Evolutionary conservation across 345 rosid species (phyloP), one percentile per base, ranked within the genome.

Genomic region (Citrus mangshanensis): DNA sequence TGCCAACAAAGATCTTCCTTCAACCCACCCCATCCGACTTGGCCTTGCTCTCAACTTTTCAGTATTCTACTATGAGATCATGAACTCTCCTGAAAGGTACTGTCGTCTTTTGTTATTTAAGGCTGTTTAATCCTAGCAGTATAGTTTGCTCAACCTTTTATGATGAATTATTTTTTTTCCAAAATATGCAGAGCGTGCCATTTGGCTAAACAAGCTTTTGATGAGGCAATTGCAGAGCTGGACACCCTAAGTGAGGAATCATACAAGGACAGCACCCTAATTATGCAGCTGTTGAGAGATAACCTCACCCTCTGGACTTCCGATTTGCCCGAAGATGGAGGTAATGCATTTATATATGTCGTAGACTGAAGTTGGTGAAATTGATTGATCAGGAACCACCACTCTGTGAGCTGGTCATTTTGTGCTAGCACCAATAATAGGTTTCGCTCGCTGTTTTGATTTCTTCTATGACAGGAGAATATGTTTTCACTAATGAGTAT

Each of bases 21-120:
- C 99, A 30, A 94, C 99, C 25, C 99, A 96, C 78, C 99, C 99
- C 19, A 94, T 96, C 79, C 97, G 99, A 51, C 98, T 96, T 51
- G 99, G 99, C 64, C 97, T 96, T 78, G 98, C 99, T 14, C 99
- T 96, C 68, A 96, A 96, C 92, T 96, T 94, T 88, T 96, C 98
- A 77, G 99, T 96, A 32, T 96, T 96, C 85, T 94, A 96, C 85
- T 94, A 96, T 70, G 99, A 96, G 91, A 96, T 96, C 78, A 91
- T 96, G 98, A 96, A 94, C 83, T 96, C 99, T 78, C 99, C 97
- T n/a, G 99, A 95, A 85, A 93, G 98, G 98, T 89, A 46, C 73
- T 16, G n/a, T 4, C 14, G 9, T 1, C 49, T 49, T 9, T 2
- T 46, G n/a, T 24, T 40, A 1, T 38, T 25, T 63, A 58, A 66